Percentiles rank a stretch among this genome's conserved stretches.
Conservation (phyloP, 2,329 filamentous ascomycete genomes). For the Cladosporium oxysporum region DNA sequence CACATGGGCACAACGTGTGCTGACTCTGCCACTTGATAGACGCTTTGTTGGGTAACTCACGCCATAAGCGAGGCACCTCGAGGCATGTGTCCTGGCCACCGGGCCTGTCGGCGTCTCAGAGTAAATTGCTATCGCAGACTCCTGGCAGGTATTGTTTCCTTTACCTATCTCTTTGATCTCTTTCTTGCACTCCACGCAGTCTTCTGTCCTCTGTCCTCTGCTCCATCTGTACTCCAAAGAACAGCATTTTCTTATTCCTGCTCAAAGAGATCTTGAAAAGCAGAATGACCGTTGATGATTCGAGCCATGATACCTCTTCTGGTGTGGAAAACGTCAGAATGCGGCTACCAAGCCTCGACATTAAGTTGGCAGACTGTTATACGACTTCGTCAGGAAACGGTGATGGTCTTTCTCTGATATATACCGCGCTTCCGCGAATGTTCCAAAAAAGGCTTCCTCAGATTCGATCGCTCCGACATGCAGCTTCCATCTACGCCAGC, state of each 20-base stretch:
- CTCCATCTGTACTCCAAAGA: neutral
- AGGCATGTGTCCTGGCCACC: neutral
- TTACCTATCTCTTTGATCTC: neutral
- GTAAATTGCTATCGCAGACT: neutral
- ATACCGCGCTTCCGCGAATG: constrained; percentile 14
- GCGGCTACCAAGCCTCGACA: neutral
- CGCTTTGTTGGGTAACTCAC: constrained; percentile 13
- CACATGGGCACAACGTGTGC: constrained; percentile 12
- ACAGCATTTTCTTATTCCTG: neutral
- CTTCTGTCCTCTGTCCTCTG: neutral
- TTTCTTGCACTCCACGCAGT: neutral
- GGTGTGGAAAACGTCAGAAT: neutral
- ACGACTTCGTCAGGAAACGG: neutral
- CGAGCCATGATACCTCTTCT: neutral
- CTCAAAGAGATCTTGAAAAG: neutral
- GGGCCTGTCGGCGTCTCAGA: neutral
- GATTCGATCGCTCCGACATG: constrained; percentile 12
- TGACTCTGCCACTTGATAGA: constrained; percentile 16
- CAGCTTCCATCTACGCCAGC: constrained; percentile 9
- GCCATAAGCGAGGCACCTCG: constrained; percentile 9
- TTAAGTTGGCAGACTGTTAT: neutral
- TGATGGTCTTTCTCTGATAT: constrained; percentile 12
- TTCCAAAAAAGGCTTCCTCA: constrained; percentile 10
- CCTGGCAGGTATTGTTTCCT: neutral
- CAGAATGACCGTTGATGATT: neutral